Evolutionary conservation across 129 eudicot genomes (phyloP).

Genomic region (Tagetes erecta): DNA sequence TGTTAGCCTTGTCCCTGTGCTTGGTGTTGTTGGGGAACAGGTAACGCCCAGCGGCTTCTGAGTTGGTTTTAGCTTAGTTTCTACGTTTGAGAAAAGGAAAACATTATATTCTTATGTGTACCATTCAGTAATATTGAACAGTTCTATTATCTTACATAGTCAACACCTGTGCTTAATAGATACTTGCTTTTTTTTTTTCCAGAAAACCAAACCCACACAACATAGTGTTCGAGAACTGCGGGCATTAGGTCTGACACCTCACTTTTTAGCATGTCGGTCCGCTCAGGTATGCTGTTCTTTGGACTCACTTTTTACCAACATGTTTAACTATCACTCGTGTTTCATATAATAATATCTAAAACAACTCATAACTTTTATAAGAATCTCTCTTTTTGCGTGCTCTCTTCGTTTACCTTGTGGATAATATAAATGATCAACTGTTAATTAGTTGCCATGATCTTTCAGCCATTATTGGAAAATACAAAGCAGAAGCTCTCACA

Average conservation of each 20-base stretch:
- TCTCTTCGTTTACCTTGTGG: neutral
- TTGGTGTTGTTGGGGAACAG: constrained; percentile 97
- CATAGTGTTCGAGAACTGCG: constrained; percentile 97
- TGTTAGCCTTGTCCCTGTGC: constrained; percentile 93
- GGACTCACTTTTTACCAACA: constrained; percentile 14
- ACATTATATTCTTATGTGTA: neutral
- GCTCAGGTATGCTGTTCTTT: constrained; percentile 57
- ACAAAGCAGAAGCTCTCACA: constrained; percentile 94
- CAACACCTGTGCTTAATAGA: neutral
- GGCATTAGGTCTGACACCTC: constrained; percentile 98
- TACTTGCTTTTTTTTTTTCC: constrained; percentile 24
- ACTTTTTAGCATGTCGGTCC: constrained; percentile 96
- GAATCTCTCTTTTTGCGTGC: neutral
- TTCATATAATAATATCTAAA: neutral
- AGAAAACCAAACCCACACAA: constrained; percentile 99
- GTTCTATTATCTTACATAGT: neutral
- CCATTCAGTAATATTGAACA: too few species aligned
- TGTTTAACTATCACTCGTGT: neutral
- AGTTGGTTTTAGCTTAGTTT: constrained; percentile 5
- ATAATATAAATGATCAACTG: constrained; percentile 1
- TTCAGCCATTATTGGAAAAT: constrained; percentile 90
- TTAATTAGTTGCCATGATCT: constrained; percentile 16
- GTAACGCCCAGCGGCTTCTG: constrained; percentile 41
- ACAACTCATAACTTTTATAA: neutral
- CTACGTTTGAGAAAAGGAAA: constrained; percentile 16